Evolutionary conservation across 805 yeast genomes (phyloP).

Genomic region (Maudiozyma serrabonitensis): DNA sequence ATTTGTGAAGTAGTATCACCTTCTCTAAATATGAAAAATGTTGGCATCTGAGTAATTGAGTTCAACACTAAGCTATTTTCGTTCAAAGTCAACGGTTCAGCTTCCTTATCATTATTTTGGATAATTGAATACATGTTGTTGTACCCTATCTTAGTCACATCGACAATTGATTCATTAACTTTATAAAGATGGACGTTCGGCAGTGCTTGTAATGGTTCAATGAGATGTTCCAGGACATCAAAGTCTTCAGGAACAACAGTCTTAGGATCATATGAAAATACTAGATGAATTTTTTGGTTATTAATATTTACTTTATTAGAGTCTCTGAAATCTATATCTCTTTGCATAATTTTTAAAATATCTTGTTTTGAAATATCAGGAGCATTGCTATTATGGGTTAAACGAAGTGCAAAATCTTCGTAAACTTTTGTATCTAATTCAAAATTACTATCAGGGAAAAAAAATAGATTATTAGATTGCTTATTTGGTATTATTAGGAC

Average conservation of each 20-base stretch:
- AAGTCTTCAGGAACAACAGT: constrained; percentile 48
- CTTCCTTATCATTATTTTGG: constrained; percentile 32
- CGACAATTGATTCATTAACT: constrained; percentile 39
- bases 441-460: constrained; percentile 14
- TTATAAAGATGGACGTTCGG: constrained; percentile 48
- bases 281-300: constrained; percentile 32
- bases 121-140: constrained; percentile 34
- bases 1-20: constrained; percentile 42
- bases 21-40: constrained; percentile 51
- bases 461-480: constrained; percentile 19
- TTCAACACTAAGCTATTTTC: constrained; percentile 41
- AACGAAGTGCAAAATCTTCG: constrained; percentile 38
- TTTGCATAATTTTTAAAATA: constrained; percentile 10
- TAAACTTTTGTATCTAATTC: constrained; percentile 25
- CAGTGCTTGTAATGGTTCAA: constrained; percentile 50
- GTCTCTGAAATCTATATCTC: constrained; percentile 8
- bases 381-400: constrained; percentile 37
- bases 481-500: constrained; percentile 45
- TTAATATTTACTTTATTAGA: constrained; percentile 14
- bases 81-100: constrained; percentile 31
- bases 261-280: constrained; percentile 43
- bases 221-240: constrained; percentile 46
- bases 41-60: constrained; percentile 51
- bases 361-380: constrained; percentile 20
- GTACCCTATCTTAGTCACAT: constrained; percentile 31